phyloP scores from a whole-genome alignment of 2,329 filamentous ascomycete species.

The Diplodia mutila region DNA sequence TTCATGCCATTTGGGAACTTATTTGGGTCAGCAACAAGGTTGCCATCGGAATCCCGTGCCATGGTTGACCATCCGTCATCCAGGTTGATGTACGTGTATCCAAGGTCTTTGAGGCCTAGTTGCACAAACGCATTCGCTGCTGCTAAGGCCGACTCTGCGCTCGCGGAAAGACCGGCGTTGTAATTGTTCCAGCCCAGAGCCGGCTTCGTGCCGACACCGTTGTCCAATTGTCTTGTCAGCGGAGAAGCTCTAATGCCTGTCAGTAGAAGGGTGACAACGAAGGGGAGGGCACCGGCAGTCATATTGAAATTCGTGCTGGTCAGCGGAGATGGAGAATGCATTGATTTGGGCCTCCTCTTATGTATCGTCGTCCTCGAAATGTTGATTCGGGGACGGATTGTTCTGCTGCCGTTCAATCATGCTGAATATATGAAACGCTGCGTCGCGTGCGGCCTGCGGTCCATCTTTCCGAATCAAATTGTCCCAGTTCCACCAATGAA shows the following conservation, averaged over 20 bases:
- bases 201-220: conserved; percentile 31
- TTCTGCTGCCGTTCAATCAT: conserved; percentile 17
- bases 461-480: conserved; percentile 14
- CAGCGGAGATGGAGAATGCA: not conserved
- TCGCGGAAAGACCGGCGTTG: conserved; percentile 5
- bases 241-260: not conserved
- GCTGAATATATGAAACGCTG: conserved; percentile 9
- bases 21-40: conserved; percentile 37
- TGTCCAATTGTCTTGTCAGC: conserved; percentile 24
- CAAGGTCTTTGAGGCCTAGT: conserved; percentile 32
- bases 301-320: not conserved
- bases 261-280: not conserved
- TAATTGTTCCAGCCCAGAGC: conserved; percentile 34
- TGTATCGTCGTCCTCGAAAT: not conserved
- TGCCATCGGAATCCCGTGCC: conserved; percentile 33
- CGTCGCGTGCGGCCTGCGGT: conserved; percentile 8
- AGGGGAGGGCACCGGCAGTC: not conserved
- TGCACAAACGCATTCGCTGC: not conserved
- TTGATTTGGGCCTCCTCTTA: not conserved
- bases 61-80: conserved; percentile 42
- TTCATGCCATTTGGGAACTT: conserved; percentile 47
- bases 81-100: conserved; percentile 35
- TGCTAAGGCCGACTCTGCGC: not conserved
- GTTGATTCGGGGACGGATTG: not conserved
- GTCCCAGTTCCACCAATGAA: conserved; percentile 14